phyloP scores from a whole-genome alignment of 1,284 basidiomycete species.

The Somion occarium region DNA sequence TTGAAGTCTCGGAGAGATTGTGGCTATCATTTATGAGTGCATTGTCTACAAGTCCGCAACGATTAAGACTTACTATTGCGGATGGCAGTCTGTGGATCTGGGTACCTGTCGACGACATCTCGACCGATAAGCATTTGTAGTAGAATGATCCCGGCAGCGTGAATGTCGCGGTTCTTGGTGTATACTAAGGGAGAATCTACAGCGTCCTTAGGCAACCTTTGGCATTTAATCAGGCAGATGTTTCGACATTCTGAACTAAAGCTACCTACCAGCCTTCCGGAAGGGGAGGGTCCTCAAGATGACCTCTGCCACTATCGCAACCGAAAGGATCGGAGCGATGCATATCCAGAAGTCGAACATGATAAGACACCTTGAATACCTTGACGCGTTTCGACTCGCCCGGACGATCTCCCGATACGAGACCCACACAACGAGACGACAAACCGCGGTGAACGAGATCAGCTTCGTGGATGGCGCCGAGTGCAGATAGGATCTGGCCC shows the following conservation, averaged over 20 bases:
- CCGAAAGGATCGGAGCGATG: conserved; percentile 72
- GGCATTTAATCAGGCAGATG: not conserved
- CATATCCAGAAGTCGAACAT: conserved; percentile 61
- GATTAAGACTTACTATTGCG: conserved; percentile 20
- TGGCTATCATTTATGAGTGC: conserved; percentile 37
- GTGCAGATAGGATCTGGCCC: conserved; percentile 58
- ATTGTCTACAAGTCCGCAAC: no score
- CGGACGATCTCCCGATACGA: conserved; percentile 44
- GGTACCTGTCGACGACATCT: conserved; percentile 48
- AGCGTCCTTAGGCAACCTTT: conserved; percentile 63
- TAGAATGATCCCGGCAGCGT: conserved; percentile 67
- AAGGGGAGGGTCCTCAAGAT: conserved; percentile 36
- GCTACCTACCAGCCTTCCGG: conserved; percentile 57
- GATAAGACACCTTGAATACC: conserved; percentile 57
- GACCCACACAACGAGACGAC: conserved; percentile 50
- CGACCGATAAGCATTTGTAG: conserved; percentile 74
- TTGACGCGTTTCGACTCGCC: conserved; percentile 58
- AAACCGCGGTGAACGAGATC: conserved; percentile 67
- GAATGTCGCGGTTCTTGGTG: conserved; percentile 67
- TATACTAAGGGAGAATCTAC: conserved; percentile 68
- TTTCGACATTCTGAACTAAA: not conserved
- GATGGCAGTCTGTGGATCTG: conserved; percentile 30
- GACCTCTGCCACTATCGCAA: conserved; percentile 28
- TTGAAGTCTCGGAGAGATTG: conserved; percentile 45
- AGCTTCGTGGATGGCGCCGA: conserved; percentile 58